These are phyloP conservation scores for Candida schatavii DNA, from an alignment of 805 yeast species.

Conservation along the genomic window DNA sequence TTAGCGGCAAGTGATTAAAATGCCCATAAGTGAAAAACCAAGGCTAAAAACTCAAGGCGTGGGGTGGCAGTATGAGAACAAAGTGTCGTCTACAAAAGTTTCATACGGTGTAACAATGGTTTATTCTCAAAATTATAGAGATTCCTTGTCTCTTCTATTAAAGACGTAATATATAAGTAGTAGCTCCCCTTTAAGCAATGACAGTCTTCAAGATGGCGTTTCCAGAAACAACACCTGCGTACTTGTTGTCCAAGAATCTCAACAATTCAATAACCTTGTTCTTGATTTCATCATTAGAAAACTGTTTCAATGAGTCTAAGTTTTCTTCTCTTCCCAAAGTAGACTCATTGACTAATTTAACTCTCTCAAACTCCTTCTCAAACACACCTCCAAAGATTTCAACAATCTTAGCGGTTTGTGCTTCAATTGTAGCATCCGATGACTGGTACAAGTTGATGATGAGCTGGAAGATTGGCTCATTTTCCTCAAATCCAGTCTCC, in stretches of 20 bases:
- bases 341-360: constrained; percentile 65
- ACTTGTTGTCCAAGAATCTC: constrained; percentile 66
- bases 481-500: constrained; percentile 86
- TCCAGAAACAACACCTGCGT: constrained; percentile 59
- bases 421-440: constrained; percentile 52
- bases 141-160: too few species aligned
- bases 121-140: too few species aligned
- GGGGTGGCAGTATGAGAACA: too few species aligned
- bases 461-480: constrained; percentile 82
- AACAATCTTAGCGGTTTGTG: constrained; percentile 60
- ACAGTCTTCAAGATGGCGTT: constrained; percentile 46
- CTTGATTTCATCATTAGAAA: constrained; percentile 66
- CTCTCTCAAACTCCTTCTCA: constrained; percentile 70
- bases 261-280: constrained; percentile 65
- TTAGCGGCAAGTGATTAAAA: too few species aligned
- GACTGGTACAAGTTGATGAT: constrained; percentile 68
- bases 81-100: too few species aligned
- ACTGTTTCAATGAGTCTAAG: constrained; percentile 74
- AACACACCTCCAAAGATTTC: constrained; percentile 70
- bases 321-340: constrained; percentile 86
- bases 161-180: too few species aligned
- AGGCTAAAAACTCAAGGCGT: too few species aligned
- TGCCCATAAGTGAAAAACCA: too few species aligned
- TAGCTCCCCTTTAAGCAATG: constrained; percentile 30
- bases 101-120: too few species aligned